These are phyloP conservation scores for Hemisphaericaspora nanyangensis DNA, from an alignment of 805 yeast genomes.

Conservation along the genomic window DNA sequence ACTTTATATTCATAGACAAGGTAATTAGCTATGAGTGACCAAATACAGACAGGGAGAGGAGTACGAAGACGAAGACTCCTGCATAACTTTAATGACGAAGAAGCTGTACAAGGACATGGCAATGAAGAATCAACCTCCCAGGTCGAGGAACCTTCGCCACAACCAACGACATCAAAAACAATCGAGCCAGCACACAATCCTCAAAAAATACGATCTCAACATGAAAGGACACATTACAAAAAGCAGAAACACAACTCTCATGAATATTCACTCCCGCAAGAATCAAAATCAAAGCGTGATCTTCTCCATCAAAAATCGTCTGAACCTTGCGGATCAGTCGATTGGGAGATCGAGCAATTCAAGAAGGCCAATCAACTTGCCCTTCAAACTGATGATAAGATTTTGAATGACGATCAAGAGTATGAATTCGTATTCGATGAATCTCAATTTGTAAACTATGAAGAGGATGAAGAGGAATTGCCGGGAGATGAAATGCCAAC, in stretches of 20 bases:
- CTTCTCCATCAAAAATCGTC: constrained; percentile 8
- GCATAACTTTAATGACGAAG: constrained; percentile 5
- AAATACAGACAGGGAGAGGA: constrained; percentile 12
- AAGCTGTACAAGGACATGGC: not conserved
- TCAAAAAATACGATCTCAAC: not conserved
- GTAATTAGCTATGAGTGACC: no score
- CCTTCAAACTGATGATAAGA: constrained; percentile 33
- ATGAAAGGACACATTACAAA: not conserved
- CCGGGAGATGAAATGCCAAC: constrained; percentile 9
- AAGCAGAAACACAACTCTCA: constrained; percentile 2
- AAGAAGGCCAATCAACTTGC: constrained; percentile 33
- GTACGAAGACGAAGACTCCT: constrained; percentile 9
- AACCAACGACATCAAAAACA: constrained; percentile 3
- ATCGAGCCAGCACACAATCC: not conserved
- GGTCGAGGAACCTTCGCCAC: not conserved
- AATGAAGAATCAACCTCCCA: not conserved
- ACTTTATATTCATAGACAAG: no score
- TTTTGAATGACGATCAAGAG: constrained; percentile 40
- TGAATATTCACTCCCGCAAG: constrained; percentile 2
- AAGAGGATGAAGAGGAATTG: constrained; percentile 14
- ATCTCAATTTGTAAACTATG: constrained; percentile 39
- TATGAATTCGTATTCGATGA: constrained; percentile 79
- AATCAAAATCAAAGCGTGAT: not conserved
- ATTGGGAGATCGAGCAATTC: constrained; percentile 55
- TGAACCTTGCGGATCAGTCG: not conserved